A percentile compares a stretch with the other conserved stretches of the same genome.
Conservation (phyloP, 2,329 filamentous ascomycete species). For the Stemphylium beticola region DNA sequence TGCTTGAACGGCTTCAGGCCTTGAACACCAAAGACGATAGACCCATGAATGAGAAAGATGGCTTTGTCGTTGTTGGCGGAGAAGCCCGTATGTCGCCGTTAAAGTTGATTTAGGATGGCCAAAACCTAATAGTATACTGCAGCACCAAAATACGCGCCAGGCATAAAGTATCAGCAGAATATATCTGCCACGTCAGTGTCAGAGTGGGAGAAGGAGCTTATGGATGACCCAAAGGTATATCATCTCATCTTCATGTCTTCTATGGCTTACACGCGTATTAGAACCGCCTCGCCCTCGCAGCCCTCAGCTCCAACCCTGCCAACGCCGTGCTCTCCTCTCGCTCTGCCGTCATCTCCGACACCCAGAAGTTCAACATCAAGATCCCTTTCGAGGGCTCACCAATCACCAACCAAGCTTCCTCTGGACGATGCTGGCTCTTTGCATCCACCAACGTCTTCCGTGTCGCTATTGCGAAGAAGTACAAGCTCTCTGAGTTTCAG, state of each 20-base stretch:
- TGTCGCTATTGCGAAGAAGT: constrained; percentile 83
- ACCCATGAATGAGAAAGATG: constrained; percentile 55
- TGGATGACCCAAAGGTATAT: constrained; percentile 68
- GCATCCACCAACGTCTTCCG: constrained; percentile 91
- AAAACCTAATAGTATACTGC: neutral
- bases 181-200: constrained; percentile 60
- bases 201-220: constrained; percentile 66
- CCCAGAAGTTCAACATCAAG: constrained; percentile 81
- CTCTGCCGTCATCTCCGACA: constrained; percentile 68
- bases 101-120: too few relatives aligned
- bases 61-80: constrained; percentile 60
- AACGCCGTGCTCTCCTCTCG: constrained; percentile 69
- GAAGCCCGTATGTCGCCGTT: constrained; percentile 47
- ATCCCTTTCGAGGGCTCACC: constrained; percentile 83
- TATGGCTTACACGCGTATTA: constrained; percentile 21
- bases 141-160: constrained; percentile 38
- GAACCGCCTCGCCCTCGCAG: constrained; percentile 77
- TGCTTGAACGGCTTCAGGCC: constrained; percentile 50
- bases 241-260: neutral
- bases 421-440: constrained; percentile 90
- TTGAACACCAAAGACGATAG: constrained; percentile 55
- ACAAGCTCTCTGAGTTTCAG: constrained; percentile 79
- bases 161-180: constrained; percentile 39
- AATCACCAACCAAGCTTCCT: constrained; percentile 82
- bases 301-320: constrained; percentile 72